These are phyloP conservation scores for Pseudogymnoascus sp. DNA, from an alignment of 2,329 filamentous ascomycete species.

Conservation along the genomic window DNA sequence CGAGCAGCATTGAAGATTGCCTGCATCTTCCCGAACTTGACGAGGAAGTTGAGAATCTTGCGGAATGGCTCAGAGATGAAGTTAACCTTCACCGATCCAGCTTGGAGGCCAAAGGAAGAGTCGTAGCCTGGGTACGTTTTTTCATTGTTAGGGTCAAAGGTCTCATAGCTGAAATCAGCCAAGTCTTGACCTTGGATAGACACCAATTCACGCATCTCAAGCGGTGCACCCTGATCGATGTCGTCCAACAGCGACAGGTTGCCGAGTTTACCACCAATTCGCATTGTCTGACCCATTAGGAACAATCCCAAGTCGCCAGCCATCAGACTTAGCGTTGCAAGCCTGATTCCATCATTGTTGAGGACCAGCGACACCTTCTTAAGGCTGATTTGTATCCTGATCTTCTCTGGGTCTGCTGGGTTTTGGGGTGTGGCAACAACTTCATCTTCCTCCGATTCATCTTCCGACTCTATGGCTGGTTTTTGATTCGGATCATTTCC, in stretches of 20 bases:
- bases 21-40: constrained; percentile 99
- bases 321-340: constrained; percentile 87
- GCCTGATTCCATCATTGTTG: constrained; percentile 92
- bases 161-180: constrained; percentile 95
- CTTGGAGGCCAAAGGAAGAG: constrained; percentile 79
- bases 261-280: constrained; percentile 76
- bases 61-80: constrained; percentile 96
- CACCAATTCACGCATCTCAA: constrained; percentile 73
- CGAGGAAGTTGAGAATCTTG: constrained; percentile 94
- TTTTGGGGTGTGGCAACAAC: constrained; percentile 23
- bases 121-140: constrained; percentile 88
- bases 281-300: constrained; percentile 76
- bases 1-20: constrained; percentile 95
- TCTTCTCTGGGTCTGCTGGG: constrained; percentile 38
- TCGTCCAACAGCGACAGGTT: constrained; percentile 87
- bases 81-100: constrained; percentile 92
- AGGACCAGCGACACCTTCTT: constrained; percentile 90
- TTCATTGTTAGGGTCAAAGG: constrained; percentile 65
- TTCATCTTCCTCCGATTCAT: constrained; percentile 27
- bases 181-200: constrained; percentile 94
- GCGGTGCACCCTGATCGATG: constrained; percentile 80
- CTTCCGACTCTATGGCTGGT: constrained; percentile 28
- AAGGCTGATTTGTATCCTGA: constrained; percentile 86
- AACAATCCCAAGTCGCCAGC: constrained; percentile 89
- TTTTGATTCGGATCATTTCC: constrained; percentile 37